phyloP scores from a whole-genome alignment of 352 stramenopile genomes.

The Phytophthora litchii region DNA sequence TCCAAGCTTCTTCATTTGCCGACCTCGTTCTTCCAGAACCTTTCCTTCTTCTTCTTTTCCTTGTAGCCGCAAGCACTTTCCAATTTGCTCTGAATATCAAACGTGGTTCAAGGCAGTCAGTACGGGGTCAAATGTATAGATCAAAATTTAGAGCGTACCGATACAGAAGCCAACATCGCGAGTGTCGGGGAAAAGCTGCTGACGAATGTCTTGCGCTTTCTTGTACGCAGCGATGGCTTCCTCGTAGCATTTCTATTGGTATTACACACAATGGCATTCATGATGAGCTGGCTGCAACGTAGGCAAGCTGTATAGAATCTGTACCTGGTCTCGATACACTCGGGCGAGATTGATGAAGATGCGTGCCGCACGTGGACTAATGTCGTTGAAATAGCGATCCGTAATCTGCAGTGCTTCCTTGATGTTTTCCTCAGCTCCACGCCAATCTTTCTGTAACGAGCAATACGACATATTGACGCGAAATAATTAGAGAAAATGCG shows the following conservation, averaged over 20 bases:
- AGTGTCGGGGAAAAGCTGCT: constrained; percentile 74
- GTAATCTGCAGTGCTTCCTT: constrained; percentile 82
- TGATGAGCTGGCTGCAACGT: not conserved
- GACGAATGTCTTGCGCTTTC: constrained; percentile 75
- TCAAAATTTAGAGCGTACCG: constrained; percentile 39
- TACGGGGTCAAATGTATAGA: not conserved
- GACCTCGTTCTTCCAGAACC: constrained; percentile 52
- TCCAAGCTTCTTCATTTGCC: constrained; percentile 68
- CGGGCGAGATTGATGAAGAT: constrained; percentile 83
- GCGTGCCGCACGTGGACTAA: constrained; percentile 66
- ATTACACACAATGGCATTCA: not conserved
- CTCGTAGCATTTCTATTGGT: constrained; percentile 60
- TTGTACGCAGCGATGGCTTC: constrained; percentile 71
- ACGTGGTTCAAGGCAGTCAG: not conserved
- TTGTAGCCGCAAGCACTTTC: constrained; percentile 67
- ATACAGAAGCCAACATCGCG: constrained; percentile 81
- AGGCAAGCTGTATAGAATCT: not conserved
- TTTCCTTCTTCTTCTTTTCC: constrained; percentile 70
- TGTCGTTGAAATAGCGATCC: constrained; percentile 78
- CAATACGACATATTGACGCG: not conserved
- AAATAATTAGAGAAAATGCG: not conserved
- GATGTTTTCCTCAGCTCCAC: constrained; percentile 69
- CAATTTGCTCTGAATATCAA: constrained; percentile 73
- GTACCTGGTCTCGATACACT: constrained; percentile 79
- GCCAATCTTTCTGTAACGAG: constrained; percentile 59